phyloP scores from a whole-genome alignment of 176 grass and related monocot genomes.

The Phyllostachys edulis region DNA sequence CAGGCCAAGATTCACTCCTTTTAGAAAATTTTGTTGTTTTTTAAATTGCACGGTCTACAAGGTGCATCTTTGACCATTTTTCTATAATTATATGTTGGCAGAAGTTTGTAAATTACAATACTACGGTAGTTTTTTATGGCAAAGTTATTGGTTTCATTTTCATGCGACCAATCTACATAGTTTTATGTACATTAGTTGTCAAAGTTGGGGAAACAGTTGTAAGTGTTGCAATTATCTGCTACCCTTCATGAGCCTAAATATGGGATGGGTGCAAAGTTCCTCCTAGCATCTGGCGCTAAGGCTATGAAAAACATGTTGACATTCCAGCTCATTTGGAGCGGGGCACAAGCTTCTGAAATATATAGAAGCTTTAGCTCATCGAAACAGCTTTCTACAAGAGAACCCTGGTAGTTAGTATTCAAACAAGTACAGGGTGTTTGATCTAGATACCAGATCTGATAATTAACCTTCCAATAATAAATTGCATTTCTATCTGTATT shows the following conservation, averaged over 20 bases:
- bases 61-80: background rate
- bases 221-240: background rate
- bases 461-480: background rate
- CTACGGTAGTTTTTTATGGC: background rate
- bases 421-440: background rate
- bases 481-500: background rate
- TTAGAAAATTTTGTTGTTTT: background rate
- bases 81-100: background rate
- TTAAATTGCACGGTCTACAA: background rate
- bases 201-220: background rate
- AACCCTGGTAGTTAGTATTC: background rate
- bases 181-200: background rate
- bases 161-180: background rate
- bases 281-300: background rate
- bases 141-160: background rate
- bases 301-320: too few relatives aligned
- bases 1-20: background rate
- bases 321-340: too few relatives aligned
- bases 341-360: too few relatives aligned
- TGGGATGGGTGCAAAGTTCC: background rate
- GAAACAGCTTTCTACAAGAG: background rate
- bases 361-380: too few relatives aligned
- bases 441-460: background rate
- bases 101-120: background rate
- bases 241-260: background rate